These are phyloP conservation scores for Naumovozyma castellii DNA, from an alignment of 805 yeast genomes.

Conservation along the genomic window DNA sequence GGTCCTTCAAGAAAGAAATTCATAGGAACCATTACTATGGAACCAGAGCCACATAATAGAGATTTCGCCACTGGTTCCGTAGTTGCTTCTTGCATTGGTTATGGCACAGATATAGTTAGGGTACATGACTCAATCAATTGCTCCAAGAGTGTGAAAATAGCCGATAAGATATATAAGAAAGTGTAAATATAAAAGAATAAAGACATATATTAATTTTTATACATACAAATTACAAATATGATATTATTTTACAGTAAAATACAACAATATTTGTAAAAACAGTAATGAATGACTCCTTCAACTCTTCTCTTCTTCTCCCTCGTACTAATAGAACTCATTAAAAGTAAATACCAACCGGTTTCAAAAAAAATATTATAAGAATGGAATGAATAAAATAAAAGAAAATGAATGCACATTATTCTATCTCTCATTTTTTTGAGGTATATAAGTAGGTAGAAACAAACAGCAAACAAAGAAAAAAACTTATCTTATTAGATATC, in stretches of 20 bases:
- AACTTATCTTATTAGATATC: too few relatives aligned
- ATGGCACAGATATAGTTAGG: slow-evolving; percentile 70
- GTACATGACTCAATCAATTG: slow-evolving; percentile 75
- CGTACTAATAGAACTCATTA: background rate
- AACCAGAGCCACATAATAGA: slow-evolving; percentile 48
- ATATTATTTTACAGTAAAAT: background rate
- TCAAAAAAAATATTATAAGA: background rate
- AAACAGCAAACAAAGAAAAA: background rate
- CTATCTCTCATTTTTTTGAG: background rate
- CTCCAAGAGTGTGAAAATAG: slow-evolving; percentile 44
- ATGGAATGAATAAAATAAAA: background rate
- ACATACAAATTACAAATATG: slow-evolving; percentile 1
- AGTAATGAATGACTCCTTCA: background rate
- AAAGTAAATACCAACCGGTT: background rate
- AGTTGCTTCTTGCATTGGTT: slow-evolving; percentile 61
- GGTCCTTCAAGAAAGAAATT: slow-evolving; percentile 89
- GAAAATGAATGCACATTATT: background rate
- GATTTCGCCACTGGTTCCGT: slow-evolving; percentile 70
- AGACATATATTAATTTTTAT: background rate
- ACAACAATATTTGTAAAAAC: background rate
- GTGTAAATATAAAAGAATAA: background rate
- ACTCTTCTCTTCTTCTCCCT: background rate
- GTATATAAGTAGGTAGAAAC: background rate
- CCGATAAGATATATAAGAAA: slow-evolving; percentile 47
- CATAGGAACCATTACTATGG: slow-evolving; percentile 64